These are phyloP conservation scores for Ceraceosorus guamensis DNA, from an alignment of 1,284 basidiomycete species.

Conservation along the genomic window DNA sequence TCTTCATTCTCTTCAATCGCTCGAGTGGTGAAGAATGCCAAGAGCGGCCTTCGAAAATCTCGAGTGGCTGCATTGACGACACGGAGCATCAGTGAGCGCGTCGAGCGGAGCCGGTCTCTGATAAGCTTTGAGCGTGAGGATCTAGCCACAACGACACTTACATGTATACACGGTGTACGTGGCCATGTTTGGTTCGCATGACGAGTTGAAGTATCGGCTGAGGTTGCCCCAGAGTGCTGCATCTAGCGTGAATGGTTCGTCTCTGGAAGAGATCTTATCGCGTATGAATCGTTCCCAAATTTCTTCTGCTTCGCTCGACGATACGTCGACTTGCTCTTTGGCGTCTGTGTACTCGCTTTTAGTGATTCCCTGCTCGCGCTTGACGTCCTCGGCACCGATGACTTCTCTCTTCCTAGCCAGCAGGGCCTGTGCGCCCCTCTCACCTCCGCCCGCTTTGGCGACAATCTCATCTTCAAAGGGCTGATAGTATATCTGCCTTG, in stretches of 20 bases:
- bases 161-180: slow-evolving; percentile 67
- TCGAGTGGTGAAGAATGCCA: slow-evolving; percentile 64
- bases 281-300: slow-evolving; percentile 13
- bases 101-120: slow-evolving; percentile 50
- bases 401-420: no score
- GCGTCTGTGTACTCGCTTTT: not conserved
- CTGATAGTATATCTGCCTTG: no score
- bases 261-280: not conserved
- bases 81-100: no score
- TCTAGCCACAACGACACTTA: slow-evolving; percentile 42
- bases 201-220: slow-evolving; percentile 54
- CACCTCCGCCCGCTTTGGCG: no score
- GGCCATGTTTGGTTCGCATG: slow-evolving; percentile 74
- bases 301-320: no score
- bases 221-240: slow-evolving; percentile 31
- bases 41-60: slow-evolving; percentile 49
- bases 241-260: slow-evolving; percentile 19
- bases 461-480: no score
- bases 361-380: no score
- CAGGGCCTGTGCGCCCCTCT: no score
- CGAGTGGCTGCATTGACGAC: not conserved
- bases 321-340: not conserved
- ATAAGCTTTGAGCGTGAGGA: no score
- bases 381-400: no score
- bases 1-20: slow-evolving; percentile 67